Evolutionary conservation across 2,329 filamentous ascomycete genomes (phyloP), one percentile per base, ranked within the genome.

Genomic region (Neocucurbitaria cava): DNA sequence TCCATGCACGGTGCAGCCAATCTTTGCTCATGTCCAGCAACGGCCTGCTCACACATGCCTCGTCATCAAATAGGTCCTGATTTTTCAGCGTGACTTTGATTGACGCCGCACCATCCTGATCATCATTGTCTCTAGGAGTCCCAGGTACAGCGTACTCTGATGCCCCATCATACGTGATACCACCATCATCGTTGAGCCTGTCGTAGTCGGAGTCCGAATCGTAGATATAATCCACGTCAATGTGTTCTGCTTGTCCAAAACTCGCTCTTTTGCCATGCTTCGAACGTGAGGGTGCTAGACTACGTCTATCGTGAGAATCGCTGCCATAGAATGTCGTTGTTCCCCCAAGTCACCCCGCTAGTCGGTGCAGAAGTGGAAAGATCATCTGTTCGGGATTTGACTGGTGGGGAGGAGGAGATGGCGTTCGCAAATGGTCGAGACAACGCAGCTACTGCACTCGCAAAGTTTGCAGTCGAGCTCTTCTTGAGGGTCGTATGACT

Each of bases 31-130:
- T 74, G 39, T 85, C 79, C 5, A 87, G 72, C 18, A 87, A 71
- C 11, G 82, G 77, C 17, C 77, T 71, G 48, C 77, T 77, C 3
- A 78, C 70, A 46, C 76, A 72, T 11, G 77, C 79, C 54, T 84
- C 81, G 31, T 81, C 78, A 51, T 84, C 81, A 59, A 88, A 88
- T 31, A 79, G 76, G 50, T 80, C 77, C 56, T 83, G 81, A 46
- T 87, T 86, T 60, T 83, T 85, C 23, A 86, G 73, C n/a, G 75
- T 79, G 18, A 83, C 74, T 48, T 78, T 81, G 50, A 86, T 76
- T 3, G 54, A 56, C 21, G 58, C 63, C 20, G 13, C 43, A n/a
- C 53, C 46, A 10, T 55, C 54, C 24, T 52, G 49, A 31, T 49
- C 55, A 20, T 57, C 60, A 10, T 52, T 50, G 2, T 58, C 52